phyloP scores from a whole-genome alignment of 768 basidiomycete genomes.

The Suillus paluster region DNA sequence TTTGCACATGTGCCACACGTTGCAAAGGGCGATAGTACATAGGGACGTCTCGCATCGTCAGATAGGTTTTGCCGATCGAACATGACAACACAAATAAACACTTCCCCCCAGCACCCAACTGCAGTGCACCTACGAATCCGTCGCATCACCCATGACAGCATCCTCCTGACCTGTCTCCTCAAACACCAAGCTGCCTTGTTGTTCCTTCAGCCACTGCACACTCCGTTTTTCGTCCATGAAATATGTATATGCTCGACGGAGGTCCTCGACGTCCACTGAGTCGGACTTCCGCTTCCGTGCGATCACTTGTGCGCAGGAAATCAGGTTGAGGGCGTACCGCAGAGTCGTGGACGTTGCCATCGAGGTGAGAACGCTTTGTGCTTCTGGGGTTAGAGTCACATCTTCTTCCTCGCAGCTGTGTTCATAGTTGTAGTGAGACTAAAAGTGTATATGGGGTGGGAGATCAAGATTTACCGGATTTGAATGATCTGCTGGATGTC shows the following conservation, averaged over 20 bases:
- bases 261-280: constrained; percentile 83
- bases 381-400: constrained; percentile 76
- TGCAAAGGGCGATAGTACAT: not conserved
- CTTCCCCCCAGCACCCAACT: too few species aligned
- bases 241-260: constrained; percentile 82
- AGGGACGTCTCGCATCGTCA: not conserved
- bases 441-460: not conserved
- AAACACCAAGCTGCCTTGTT: constrained; percentile 74
- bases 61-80: not conserved
- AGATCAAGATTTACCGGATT: constrained; percentile 64
- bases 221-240: constrained; percentile 95
- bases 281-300: constrained; percentile 83
- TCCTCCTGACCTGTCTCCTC: constrained; percentile 55
- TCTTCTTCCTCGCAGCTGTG: constrained; percentile 93
- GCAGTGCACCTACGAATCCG: constrained; percentile 35
- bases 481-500: constrained; percentile 92
- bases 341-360: constrained; percentile 92
- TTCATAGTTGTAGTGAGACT: constrained; percentile 7
- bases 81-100: not conserved
- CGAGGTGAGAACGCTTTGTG: constrained; percentile 77
- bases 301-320: constrained; percentile 88
- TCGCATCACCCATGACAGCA: constrained; percentile 33
- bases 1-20: not conserved
- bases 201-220: constrained; percentile 89
- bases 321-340: constrained; percentile 93